phyloP scores from a whole-genome alignment of 2,329 filamentous ascomycete genomes.

The Colletotrichum orbiculare region DNA sequence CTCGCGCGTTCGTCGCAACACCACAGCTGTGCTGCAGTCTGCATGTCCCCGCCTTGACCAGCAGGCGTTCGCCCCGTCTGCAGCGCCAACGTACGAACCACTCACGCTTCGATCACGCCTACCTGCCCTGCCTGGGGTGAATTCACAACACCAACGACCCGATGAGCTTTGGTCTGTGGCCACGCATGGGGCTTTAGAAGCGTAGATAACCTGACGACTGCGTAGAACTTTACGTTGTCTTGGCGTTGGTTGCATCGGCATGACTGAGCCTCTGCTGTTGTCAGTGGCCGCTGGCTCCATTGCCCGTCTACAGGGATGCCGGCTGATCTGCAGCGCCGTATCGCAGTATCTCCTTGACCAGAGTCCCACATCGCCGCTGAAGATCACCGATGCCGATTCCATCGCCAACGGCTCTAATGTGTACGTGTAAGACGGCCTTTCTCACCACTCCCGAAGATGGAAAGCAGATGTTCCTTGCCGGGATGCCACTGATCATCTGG shows the following conservation, averaged over 20 bases:
- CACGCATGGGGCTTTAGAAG: no score
- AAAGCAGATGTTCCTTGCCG: no score
- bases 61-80: background rate
- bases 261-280: background rate
- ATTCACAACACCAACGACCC: background rate
- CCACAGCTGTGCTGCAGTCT: background rate
- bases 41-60: background rate
- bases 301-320: slow-evolving; percentile 17
- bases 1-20: slow-evolving; percentile 15
- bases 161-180: no score
- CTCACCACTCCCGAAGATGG: no score
- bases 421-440: no score
- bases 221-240: no score
- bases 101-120: background rate
- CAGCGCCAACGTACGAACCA: background rate
- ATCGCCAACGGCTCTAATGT: no score
- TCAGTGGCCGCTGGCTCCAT: background rate
- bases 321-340: slow-evolving; percentile 24
- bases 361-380: slow-evolving; percentile 17
- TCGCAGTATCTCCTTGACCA: slow-evolving; percentile 23
- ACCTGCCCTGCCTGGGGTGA: slow-evolving; percentile 8
- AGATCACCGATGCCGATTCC: slow-evolving; percentile 17
- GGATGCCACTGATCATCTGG: no score
- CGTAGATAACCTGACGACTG: no score
- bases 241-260: no score